Evolutionary conservation across 2,329 filamentous ascomycete species (phyloP).

Genomic region (Aspergillus puulaauensis): DNA sequence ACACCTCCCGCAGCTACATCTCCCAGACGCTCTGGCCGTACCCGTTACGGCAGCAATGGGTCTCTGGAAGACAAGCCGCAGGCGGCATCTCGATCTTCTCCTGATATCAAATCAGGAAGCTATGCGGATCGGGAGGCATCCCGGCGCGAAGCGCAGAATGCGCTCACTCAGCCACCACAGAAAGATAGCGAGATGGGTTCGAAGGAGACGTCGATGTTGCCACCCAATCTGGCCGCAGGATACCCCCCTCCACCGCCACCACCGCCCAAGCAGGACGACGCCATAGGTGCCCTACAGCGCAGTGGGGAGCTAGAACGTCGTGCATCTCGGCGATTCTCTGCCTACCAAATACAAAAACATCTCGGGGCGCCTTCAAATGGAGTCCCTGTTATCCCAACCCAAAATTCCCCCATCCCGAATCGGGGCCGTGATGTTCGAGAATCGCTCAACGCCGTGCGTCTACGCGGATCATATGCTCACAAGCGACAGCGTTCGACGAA

Average conservation of each 20-base stretch:
- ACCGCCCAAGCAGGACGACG: slow-evolving; percentile 81
- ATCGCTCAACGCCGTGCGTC: slow-evolving; percentile 72
- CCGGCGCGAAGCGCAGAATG: slow-evolving; percentile 39
- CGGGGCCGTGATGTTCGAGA: slow-evolving; percentile 74
- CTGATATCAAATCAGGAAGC: slow-evolving; percentile 30
- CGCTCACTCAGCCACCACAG: slow-evolving; percentile 63
- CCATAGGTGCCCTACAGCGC: slow-evolving; percentile 83
- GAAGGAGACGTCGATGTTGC: slow-evolving; percentile 24
- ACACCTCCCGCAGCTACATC: slow-evolving; percentile 30
- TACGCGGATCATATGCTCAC: slow-evolving; percentile 56
- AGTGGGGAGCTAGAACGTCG: slow-evolving; percentile 89
- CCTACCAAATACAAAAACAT: slow-evolving; percentile 95
- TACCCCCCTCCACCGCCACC: slow-evolving; percentile 75
- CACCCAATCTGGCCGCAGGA: slow-evolving; percentile 22
- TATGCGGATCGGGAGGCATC: slow-evolving; percentile 42
- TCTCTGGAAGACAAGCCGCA: slow-evolving; percentile 35
- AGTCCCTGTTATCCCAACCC: slow-evolving; percentile 74
- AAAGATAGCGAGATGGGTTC: slow-evolving; percentile 56
- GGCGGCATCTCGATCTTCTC: slow-evolving; percentile 26
- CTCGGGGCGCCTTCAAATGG: slow-evolving; percentile 77
- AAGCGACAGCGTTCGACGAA: slow-evolving; percentile 53
- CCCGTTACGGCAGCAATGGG: slow-evolving; percentile 40
- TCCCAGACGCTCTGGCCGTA: slow-evolving; percentile 33
- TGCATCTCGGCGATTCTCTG: slow-evolving; percentile 89
- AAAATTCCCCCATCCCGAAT: slow-evolving; percentile 63